phyloP scores from a whole-genome alignment of 306 rosid genomes.

The Begonia peltatifolia region DNA sequence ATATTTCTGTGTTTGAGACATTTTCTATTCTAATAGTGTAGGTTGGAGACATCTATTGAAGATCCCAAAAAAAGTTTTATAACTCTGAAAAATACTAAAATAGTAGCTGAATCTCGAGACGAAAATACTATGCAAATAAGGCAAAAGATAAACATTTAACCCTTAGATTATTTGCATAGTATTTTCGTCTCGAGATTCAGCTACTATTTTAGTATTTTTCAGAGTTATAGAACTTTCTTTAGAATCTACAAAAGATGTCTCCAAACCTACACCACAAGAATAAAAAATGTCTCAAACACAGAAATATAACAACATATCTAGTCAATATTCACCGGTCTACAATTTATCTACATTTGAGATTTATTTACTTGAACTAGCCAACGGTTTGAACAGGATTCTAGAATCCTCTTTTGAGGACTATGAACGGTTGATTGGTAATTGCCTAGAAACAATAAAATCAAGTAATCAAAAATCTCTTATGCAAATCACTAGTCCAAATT shows the following conservation, averaged over 20 bases:
- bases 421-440: neutral
- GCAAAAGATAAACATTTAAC: neutral
- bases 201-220: slow-evolving; percentile 31
- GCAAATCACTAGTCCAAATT: neutral
- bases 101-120: slow-evolving; percentile 43
- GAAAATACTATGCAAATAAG: slow-evolving; percentile 55
- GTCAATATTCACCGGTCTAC: neutral
- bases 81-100: slow-evolving; percentile 26
- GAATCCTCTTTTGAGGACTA: slow-evolving; percentile 11
- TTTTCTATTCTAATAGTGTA: slow-evolving; percentile 15
- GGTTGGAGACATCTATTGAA: slow-evolving; percentile 65
- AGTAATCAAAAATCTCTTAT: neutral
- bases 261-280: slow-evolving; percentile 39
- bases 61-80: slow-evolving; percentile 25
- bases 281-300: slow-evolving; percentile 5
- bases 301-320: neutral
- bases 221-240: slow-evolving; percentile 20
- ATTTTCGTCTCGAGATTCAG: slow-evolving; percentile 44
- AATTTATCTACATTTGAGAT: neutral
- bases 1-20: slow-evolving; percentile 5
- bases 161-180: slow-evolving; percentile 32
- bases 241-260: slow-evolving; percentile 50
- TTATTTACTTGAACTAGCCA: slow-evolving; percentile 30
- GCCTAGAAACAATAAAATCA: slow-evolving; percentile 4
- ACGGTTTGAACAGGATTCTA: slow-evolving; percentile 8